phyloP scores from a whole-genome alignment of 1,139 yeast genomes.

The Candida frijolesensis region DNA sequence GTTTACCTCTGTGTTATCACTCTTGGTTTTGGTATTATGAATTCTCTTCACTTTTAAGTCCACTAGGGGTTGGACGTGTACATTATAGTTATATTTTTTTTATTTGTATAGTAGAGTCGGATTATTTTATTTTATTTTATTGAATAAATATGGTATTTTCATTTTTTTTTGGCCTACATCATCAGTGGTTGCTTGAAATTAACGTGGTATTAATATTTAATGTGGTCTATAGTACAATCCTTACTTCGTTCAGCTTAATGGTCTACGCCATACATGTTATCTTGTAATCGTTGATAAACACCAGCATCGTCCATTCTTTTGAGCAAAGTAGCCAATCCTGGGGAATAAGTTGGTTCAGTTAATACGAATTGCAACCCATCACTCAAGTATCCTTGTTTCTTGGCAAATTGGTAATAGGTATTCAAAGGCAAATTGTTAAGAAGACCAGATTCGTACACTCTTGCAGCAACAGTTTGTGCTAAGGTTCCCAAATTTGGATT shows the following conservation, averaged over 20 bases:
- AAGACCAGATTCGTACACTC: constrained; percentile 37
- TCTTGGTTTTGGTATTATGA: constrained; percentile 80
- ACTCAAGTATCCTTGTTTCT: constrained; percentile 26
- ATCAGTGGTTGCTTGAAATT: background rate
- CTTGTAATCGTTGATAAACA: constrained; percentile 32
- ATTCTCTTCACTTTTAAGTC: constrained; percentile 46
- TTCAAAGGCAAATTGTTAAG: constrained; percentile 32
- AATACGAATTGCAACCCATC: constrained; percentile 28
- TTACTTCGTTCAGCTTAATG: background rate
- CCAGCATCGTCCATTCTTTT: constrained; percentile 38
- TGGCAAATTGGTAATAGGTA: constrained; percentile 24
- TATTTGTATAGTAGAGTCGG: background rate
- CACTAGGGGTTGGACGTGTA: background rate
- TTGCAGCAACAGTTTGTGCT: constrained; percentile 26
- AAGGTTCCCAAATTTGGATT: constrained; percentile 27
- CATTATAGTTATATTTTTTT: background rate
- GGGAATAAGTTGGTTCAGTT: constrained; percentile 33
- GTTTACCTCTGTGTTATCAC: constrained; percentile 63
- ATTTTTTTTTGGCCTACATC: background rate
- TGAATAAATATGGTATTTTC: background rate
- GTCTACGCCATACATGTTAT: constrained; percentile 34
- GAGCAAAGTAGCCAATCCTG: constrained; percentile 36
- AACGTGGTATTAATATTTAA: background rate
- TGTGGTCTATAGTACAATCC: background rate
- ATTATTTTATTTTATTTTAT: background rate